These are phyloP conservation scores for Leccinellum luteum DNA, from an alignment of 768 basidiomycete genomes.

Conservation along the genomic window DNA sequence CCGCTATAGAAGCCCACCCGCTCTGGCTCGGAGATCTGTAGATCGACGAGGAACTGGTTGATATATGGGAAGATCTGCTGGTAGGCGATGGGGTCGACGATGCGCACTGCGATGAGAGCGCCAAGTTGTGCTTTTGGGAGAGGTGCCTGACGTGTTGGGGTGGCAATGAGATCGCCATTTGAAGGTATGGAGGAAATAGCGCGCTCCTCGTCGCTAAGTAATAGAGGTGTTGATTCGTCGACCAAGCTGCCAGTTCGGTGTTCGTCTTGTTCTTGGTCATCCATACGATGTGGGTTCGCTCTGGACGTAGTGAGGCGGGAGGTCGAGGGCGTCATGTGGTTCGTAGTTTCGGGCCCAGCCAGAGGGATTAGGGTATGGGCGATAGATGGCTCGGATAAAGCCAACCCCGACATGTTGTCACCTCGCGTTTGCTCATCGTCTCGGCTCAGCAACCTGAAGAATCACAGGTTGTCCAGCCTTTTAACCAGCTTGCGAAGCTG, in stretches of 20 bases:
- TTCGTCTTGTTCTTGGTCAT: background rate
- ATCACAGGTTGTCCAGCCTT: no score
- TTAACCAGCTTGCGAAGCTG: no score
- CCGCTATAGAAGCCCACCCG: constrained; percentile 67
- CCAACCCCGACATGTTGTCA: background rate
- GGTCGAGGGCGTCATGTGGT: background rate
- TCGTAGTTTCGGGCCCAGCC: background rate
- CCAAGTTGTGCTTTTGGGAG: constrained; percentile 47
- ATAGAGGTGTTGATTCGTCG: constrained; percentile 17
- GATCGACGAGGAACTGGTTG: constrained; percentile 57
- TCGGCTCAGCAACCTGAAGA: background rate
- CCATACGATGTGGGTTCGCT: background rate
- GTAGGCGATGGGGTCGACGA: constrained; percentile 60
- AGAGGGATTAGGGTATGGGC: background rate
- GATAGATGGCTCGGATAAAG: background rate
- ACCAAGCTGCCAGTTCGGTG: background rate
- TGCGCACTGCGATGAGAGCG: constrained; percentile 39
- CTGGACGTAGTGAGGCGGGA: background rate
- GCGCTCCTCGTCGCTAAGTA: constrained; percentile 10
- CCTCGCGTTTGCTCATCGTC: background rate
- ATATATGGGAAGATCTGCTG: constrained; percentile 65
- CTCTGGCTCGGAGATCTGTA: constrained; percentile 53
- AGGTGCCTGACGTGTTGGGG: constrained; percentile 15
- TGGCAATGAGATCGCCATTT: background rate
- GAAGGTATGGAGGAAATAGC: background rate